Evolutionary conservation across 305 asterid genomes (phyloP), one percentile per base, ranked within the genome.

Genomic region (Lippia alba): DNA sequence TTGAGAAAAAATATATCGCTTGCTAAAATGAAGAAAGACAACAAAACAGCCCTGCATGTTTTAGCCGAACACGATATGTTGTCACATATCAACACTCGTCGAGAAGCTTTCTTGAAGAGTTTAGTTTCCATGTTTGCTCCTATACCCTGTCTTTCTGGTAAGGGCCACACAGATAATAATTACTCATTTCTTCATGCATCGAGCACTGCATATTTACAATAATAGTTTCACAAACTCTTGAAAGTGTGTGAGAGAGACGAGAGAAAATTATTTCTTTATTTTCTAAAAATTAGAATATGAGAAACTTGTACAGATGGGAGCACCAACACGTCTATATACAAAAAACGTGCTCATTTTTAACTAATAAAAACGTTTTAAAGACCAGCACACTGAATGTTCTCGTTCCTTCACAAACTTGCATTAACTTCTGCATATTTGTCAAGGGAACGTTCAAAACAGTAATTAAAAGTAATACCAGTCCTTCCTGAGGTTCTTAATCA

Each of bases 1-100:
- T 36, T 57, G 54, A 30, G 20, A 14, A 4, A 56, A 0, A 19
- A 68, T 44, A 33, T 12, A 0, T 41, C 65, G n/a, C 32, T 68
- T 57, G 65, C 57, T 20, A 56, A 33, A 34, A 68, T 41, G 57
- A 45, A 8, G 6, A 14, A 56, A 46, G 39, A 45, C 74, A 20
- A 45, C 7, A 63, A 54, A 34, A 57, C 73, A 19, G 57, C 66
- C 0, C 18, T 69, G 58, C 74, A 69, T 45, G 9, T 45, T 0
- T 46, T 58, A 54, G 66, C 66, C 46, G 48, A 9, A 11, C 50
- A 48, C 3, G 17, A 64, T n/a, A 33, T 49, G n/a, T 4, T 20
- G 15, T 4, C 55, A 49, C 20, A 15, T 20, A 49, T 49, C 19
- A 49, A 9, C 17, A 7, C 55, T n/a, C 17, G 17, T 49, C 55